These are phyloP conservation scores for Lichtheimia ornata DNA, from an alignment of 371 early-diverging fungal species.

Conservation along the genomic window DNA sequence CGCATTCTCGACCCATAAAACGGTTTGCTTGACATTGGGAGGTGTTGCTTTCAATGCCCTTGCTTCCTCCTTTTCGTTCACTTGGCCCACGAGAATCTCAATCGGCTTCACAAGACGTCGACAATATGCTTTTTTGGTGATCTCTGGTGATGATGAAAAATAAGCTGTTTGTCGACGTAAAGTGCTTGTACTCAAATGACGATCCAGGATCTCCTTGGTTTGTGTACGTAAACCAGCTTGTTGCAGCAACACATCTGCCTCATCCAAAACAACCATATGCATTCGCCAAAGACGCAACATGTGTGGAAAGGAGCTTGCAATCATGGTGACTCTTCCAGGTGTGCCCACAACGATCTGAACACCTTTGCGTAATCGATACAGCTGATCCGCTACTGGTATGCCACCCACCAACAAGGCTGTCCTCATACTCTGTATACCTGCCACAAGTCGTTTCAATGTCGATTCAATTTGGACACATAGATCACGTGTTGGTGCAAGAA, in stretches of 20 bases:
- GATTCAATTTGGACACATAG: slow-evolving; percentile 55
- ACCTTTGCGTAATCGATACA: slow-evolving; percentile 57
- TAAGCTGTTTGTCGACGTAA: slow-evolving; percentile 52
- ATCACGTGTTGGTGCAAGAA: slow-evolving; percentile 63
- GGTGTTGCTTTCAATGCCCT: slow-evolving; percentile 29
- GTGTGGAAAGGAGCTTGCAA: slow-evolving; percentile 41
- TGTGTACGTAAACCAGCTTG: slow-evolving; percentile 25
- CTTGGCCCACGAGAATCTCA: slow-evolving; percentile 17
- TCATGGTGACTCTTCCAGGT: slow-evolving; percentile 59
- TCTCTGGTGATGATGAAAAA: slow-evolving; percentile 43
- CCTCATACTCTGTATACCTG: slow-evolving; percentile 52
- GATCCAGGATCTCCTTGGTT: slow-evolving; percentile 41
- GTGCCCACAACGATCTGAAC: slow-evolving; percentile 62
- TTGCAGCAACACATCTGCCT: slow-evolving; percentile 62
- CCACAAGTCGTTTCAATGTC: slow-evolving; percentile 41
- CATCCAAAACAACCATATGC: slow-evolving; percentile 62
- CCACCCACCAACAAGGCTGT: slow-evolving; percentile 61
- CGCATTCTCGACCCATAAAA: slow-evolving; percentile 65
- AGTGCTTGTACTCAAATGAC: slow-evolving; percentile 22
- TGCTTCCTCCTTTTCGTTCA: slow-evolving; percentile 9
- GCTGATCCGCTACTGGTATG: slow-evolving; percentile 48
- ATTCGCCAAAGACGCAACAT: slow-evolving; percentile 48
- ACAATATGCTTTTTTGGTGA: slow-evolving; percentile 8
- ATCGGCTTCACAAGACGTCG: slow-evolving; percentile 23
- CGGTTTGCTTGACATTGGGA: slow-evolving; percentile 56